Evolutionary conservation across 2,329 filamentous ascomycete species (phyloP).

Genomic region (Ceratocystis colombiana): DNA sequence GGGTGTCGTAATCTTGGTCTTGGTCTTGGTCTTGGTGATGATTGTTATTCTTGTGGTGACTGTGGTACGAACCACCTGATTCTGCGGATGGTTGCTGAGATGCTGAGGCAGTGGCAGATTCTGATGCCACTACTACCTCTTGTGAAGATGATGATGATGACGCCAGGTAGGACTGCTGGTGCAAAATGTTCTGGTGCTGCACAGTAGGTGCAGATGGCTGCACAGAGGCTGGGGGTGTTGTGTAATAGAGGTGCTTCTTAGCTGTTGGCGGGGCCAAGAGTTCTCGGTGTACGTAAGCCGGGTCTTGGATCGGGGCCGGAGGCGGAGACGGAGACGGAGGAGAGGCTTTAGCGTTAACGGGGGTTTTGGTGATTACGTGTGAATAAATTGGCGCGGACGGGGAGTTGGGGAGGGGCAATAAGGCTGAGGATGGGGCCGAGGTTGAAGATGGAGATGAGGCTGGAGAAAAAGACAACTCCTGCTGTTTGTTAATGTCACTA

Average conservation of each 20-base stretch:
- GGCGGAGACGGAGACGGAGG: not conserved
- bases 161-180: not conserved
- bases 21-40: conserved; percentile 27
- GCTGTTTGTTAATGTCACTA: no score
- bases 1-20: conserved; percentile 43
- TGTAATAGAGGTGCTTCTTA: not conserved
- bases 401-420: not conserved
- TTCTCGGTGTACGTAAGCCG: not conserved
- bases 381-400: not conserved
- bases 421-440: not conserved
- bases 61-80: not conserved
- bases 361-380: not conserved
- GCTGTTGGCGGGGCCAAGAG: not conserved
- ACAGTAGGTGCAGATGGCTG: not conserved
- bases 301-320: not conserved
- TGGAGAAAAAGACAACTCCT: not conserved
- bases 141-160: not conserved
- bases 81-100: not conserved
- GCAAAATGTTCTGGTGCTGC: not conserved
- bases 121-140: not conserved
- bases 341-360: not conserved
- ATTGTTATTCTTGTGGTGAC: not conserved
- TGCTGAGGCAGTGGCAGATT: not conserved
- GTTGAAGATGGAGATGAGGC: not conserved
- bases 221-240: not conserved